Percentiles rank a stretch among this genome's conserved stretches.
These are phyloP conservation scores for Nannochloropsis salina DNA, from an alignment of 108 stramenopile species.

Conservation along the genomic window DNA sequence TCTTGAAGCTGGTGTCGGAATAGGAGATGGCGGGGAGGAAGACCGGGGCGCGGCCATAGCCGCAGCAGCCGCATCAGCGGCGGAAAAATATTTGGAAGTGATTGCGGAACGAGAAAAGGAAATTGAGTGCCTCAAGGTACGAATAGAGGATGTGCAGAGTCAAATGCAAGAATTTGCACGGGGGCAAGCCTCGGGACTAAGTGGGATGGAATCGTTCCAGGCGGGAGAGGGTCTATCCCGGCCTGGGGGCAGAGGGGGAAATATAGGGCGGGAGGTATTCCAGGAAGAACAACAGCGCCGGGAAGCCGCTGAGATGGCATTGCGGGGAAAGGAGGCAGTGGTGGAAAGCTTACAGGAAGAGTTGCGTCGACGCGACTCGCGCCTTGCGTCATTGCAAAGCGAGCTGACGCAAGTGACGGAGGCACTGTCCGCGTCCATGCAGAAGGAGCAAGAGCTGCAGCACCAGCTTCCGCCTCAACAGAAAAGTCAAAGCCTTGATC, in stretches of 20 bases:
- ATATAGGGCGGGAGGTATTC: not conserved
- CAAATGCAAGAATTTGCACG: not conserved
- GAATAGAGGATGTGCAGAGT: not conserved
- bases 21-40: not conserved
- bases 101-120: constrained; percentile 17
- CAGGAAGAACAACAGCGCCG: constrained; percentile 10
- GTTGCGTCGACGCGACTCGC: not conserved
- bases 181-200: not conserved
- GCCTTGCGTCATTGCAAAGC: not conserved
- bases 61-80: not conserved
- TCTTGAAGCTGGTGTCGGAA: not conserved
- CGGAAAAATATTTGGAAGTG: not conserved
- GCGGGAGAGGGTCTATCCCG: not conserved
- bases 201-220: not conserved
- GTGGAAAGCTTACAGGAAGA: not conserved
- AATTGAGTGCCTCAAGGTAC: not conserved
- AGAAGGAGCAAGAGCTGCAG: not conserved
- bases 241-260: not conserved
- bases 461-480: not conserved
- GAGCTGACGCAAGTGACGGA: not conserved
- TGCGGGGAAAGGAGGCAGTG: constrained; percentile 11
- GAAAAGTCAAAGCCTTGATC: not conserved
- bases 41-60: not conserved
- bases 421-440: too few relatives aligned
- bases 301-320: constrained; percentile 15